Percentiles rank a stretch among this genome's conserved stretches.
These are phyloP conservation scores for Allium fistulosum DNA, from an alignment of 106 monocot genomes.

Conservation along the genomic window DNA sequence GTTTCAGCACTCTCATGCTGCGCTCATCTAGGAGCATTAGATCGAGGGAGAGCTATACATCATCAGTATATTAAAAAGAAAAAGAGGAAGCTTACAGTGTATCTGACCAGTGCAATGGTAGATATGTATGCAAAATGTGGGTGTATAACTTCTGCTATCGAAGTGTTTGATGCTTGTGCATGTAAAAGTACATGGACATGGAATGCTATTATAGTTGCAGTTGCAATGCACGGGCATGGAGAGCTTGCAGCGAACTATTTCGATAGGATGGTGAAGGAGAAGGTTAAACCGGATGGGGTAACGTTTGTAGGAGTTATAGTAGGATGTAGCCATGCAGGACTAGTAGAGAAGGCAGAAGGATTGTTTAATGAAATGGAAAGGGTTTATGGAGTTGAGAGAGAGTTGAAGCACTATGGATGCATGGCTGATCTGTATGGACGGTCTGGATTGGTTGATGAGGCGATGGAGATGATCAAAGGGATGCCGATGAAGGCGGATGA, in stretches of 20 bases:
- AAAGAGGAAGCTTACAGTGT: conserved; percentile 10
- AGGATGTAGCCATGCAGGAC: conserved; percentile 49
- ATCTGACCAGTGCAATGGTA: conserved; percentile 32
- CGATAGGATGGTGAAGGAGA: conserved; percentile 18
- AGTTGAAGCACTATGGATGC: conserved; percentile 74
- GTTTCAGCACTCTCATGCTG: conserved; percentile 39
- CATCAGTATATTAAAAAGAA: conserved; percentile 30
- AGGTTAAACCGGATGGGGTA: conserved; percentile 38
- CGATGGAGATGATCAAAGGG: conserved; percentile 38
- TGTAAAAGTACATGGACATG: conserved; percentile 44
- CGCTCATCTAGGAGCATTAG: conserved; percentile 34
- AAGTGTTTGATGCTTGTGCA: conserved; percentile 25
- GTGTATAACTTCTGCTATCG: conserved; percentile 18
- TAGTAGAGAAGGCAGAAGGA: conserved; percentile 17
- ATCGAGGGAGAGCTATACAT: conserved; percentile 30
- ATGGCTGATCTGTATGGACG: conserved; percentile 56
- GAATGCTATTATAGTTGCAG: conserved; percentile 52
- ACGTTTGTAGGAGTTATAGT: conserved; percentile 41
- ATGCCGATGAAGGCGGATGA: conserved; percentile 58
- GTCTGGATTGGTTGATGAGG: conserved; percentile 49
- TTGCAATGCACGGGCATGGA: conserved; percentile 52
- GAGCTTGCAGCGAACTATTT: conserved; percentile 38
- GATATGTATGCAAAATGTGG: conserved; percentile 75
- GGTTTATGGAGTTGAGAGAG: conserved; percentile 22
- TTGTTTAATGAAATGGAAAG: conserved; percentile 43